These are phyloP conservation scores for Tolypocladium amazonense DNA, from an alignment of 2,329 filamentous ascomycete species.

Conservation along the genomic window DNA sequence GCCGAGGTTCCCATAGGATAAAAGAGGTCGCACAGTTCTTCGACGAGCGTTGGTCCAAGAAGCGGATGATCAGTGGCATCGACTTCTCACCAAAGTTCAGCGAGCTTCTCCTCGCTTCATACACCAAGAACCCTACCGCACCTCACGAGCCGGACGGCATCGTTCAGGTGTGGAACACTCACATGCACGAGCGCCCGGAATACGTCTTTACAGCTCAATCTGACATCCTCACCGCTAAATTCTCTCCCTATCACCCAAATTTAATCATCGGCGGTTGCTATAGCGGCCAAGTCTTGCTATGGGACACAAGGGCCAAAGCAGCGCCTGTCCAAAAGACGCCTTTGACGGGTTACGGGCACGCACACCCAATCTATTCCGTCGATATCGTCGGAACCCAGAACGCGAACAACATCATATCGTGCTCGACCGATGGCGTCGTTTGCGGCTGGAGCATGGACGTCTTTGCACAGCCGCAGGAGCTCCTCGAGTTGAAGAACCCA, in stretches of 20 bases:
- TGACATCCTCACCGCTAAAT: slow-evolving; percentile 89
- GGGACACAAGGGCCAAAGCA: slow-evolving; percentile 88
- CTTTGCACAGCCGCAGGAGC: slow-evolving; percentile 91
- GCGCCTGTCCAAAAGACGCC: slow-evolving; percentile 93
- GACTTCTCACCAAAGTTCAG: slow-evolving; percentile 94
- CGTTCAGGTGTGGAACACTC: slow-evolving; percentile 93
- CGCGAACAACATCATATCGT: slow-evolving; percentile 96
- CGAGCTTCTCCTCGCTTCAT: slow-evolving; percentile 84
- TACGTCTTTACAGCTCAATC: slow-evolving; percentile 95
- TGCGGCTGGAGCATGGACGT: slow-evolving; percentile 98
- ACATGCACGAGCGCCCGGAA: slow-evolving; percentile 88
- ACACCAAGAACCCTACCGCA: slow-evolving; percentile 93
- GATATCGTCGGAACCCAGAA: slow-evolving; percentile 97
- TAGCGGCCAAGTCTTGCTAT: slow-evolving; percentile 89
- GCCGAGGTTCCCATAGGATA: slow-evolving; percentile 62
- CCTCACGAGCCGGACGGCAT: slow-evolving; percentile 90
- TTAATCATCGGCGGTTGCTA: slow-evolving; percentile 94
- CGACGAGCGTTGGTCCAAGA: slow-evolving; percentile 92
- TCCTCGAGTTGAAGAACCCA: slow-evolving; percentile 77
- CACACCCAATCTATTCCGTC: slow-evolving; percentile 90
- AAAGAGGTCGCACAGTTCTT: slow-evolving; percentile 90
- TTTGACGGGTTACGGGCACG: slow-evolving; percentile 87
- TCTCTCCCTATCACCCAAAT: slow-evolving; percentile 97
- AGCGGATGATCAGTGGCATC: slow-evolving; percentile 91
- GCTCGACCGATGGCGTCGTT: slow-evolving; percentile 90